phyloP scores from a whole-genome alignment of 768 basidiomycete species.

The Boletus sp. region DNA sequence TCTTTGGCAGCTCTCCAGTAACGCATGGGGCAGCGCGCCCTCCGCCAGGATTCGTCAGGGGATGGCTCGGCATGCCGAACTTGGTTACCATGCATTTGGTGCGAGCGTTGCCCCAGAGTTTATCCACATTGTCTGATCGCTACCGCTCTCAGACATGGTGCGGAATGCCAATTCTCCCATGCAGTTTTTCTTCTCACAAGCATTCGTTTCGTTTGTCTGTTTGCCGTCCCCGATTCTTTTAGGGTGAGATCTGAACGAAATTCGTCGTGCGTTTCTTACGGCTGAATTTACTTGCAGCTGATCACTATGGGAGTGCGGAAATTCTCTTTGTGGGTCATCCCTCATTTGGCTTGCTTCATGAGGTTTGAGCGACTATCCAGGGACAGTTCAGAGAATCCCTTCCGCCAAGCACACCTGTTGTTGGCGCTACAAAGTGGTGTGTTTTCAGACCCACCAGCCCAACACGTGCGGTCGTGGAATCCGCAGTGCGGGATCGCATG shows the following conservation, averaged over 20 bases:
- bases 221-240: conserved; percentile 3
- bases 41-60: conserved; percentile 60
- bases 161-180: conserved; percentile 21
- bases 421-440: conserved; percentile 88
- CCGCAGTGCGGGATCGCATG: conserved; percentile 66
- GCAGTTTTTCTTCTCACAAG: conserved; percentile 16
- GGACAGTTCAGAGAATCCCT: conserved; percentile 62
- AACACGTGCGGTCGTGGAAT: conserved; percentile 54
- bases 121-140: conserved; percentile 13
- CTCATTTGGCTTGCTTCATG: neutral
- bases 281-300: conserved; percentile 46
- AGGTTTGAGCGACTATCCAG: conserved; percentile 35
- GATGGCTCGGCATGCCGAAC: conserved; percentile 61
- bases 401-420: conserved; percentile 38
- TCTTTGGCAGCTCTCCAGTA: conserved; percentile 84
- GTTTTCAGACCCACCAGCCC: conserved; percentile 56
- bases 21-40: conserved; percentile 79
- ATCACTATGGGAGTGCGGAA: conserved; percentile 85
- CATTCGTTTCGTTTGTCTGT: neutral
- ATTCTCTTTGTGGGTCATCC: conserved; percentile 62
- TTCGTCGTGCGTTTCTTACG: neutral
- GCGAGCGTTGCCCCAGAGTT: conserved; percentile 8
- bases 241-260: conserved; percentile 24
- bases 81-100: conserved; percentile 50
- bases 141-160: conserved; percentile 50